Base-by-base conservation (phyloP, 176 grass and related monocot species). In the Thinopyrum elongatum region DNA sequence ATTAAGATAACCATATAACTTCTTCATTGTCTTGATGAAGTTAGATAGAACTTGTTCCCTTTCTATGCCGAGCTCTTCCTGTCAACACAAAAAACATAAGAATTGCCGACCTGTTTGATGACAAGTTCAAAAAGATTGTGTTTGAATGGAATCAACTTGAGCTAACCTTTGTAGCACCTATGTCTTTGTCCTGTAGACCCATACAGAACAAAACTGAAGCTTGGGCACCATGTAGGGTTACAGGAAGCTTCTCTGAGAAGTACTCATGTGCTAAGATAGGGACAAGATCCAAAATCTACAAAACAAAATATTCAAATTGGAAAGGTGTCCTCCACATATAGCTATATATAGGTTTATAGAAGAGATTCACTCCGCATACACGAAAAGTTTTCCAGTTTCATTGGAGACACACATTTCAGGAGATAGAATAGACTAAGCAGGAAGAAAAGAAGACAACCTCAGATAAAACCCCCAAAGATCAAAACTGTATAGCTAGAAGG, bases 21-120 rank as follows among this genome's bases (percentile, higher is more conserved):
- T 98, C 82, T 92, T 98, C 88, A 98, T 92, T 73, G 93, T 89
- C 82, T 98, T 98, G 26, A 98, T 94, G 78, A 98, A 98, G 63
- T 89, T 85, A 12, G 97, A 95, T 38, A 95, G 87, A 70, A 98
- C 90, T 70, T 98, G 97, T 63, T 94, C 94, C 70, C 93, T 94
- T 94, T 95, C 91, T 90, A 98, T 89, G 63, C 88, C 89, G 25
- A 98, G 83, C 85, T 98, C 94, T 84, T 92, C 92, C 97, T 98
- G 90, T 60, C 15, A 74, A 30, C 38, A 70, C 4, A 76, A 14
- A 87, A 81, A 85, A 9, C 57, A 83, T 74, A 77, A 76, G 10
- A 70, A 71, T 21, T 77, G 10, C 65, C 33, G 30, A 34, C 3
- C 25, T 23, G 19, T 21, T 77, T 46, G 17, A 75, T 25, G 33